These are phyloP conservation scores for Fusarium mundagurra DNA, from an alignment of 2,329 filamentous ascomycete species.

Conservation along the genomic window DNA sequence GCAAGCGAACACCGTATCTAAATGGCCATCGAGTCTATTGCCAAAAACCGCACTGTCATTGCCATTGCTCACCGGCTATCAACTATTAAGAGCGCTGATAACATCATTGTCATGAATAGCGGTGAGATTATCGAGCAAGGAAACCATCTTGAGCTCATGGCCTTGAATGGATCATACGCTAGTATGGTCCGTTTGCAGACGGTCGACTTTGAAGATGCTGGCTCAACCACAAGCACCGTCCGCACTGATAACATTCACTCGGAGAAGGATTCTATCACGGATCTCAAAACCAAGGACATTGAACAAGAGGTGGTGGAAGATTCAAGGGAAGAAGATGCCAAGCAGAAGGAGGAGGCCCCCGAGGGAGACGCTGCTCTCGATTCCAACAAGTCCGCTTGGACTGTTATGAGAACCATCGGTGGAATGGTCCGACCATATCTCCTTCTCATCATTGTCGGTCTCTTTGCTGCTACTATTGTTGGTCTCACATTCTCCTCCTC, in stretches of 20 bases:
- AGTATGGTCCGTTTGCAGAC: conserved; percentile 60
- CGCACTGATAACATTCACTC: conserved; percentile 55
- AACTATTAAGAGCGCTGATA: conserved; percentile 71
- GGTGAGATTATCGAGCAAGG: conserved; percentile 72
- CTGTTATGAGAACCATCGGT: conserved; percentile 51
- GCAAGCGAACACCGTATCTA: conserved; percentile 66
- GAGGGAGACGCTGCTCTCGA: conserved; percentile 52
- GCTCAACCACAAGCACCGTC: conserved; percentile 46
- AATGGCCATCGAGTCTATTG: conserved; percentile 55
- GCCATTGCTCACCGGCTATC: conserved; percentile 72
- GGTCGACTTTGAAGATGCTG: conserved; percentile 46
- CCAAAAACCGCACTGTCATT: conserved; percentile 69
- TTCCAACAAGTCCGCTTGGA: conserved; percentile 51
- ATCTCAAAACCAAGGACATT: conserved; percentile 42
- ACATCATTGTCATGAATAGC: conserved; percentile 72
- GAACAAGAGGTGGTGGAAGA: conserved; percentile 55
- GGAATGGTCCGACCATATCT: conserved; percentile 53
- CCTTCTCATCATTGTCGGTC: conserved; percentile 52
- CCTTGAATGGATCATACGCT: conserved; percentile 60
- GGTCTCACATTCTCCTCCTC: conserved; percentile 64
- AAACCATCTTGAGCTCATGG: conserved; percentile 68
- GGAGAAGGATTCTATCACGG: conserved; percentile 52
- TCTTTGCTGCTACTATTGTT: conserved; percentile 61
- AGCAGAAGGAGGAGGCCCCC: conserved; percentile 47
- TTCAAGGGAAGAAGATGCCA: conserved; percentile 43